Percentiles rank a stretch among this genome's conserved stretches.
Conservation (phyloP, 73 alveolate species). For the Urostyla sp. region DNA sequence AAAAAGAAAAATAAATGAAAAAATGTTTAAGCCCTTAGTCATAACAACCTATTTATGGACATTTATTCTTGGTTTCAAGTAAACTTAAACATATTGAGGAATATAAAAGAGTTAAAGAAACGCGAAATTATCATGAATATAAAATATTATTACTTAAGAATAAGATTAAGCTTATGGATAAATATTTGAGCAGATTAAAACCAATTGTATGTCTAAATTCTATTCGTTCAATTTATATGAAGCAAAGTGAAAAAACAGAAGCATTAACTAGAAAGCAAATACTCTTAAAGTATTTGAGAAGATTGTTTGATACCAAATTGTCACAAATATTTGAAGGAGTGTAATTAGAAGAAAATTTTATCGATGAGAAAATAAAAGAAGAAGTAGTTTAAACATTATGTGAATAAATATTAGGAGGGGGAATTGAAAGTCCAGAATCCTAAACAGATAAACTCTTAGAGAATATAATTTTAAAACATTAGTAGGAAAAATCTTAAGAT, state of each 20-base stretch:
- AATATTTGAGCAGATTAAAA: slow-evolving; percentile 6
- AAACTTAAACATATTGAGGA: slow-evolving; percentile 33
- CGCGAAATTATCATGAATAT: slow-evolving; percentile 19
- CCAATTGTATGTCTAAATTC: slow-evolving; percentile 35
- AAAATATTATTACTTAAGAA: slow-evolving; percentile 24
- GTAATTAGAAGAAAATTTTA: slow-evolving; percentile 4
- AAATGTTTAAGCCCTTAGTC: too few species aligned
- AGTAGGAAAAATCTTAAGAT: too few species aligned
- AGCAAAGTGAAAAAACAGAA: slow-evolving; percentile 21
- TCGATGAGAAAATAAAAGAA: background rate
- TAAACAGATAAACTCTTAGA: too few species aligned
- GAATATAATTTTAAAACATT: too few species aligned
- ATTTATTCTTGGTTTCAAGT: slow-evolving; percentile 31
- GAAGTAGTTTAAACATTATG: slow-evolving; percentile 9
- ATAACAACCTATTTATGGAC: slow-evolving; percentile 6
- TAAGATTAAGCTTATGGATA: slow-evolving; percentile 36
- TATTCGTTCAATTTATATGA: slow-evolving; percentile 29
- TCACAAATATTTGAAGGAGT: slow-evolving; percentile 7
- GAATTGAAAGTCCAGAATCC: slow-evolving; percentile 41
- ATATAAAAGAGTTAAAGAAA: slow-evolving; percentile 9
- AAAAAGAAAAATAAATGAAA: too few species aligned
- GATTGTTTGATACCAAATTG: slow-evolving; percentile 21
- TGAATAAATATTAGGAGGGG: slow-evolving; percentile 37
- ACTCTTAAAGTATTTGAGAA: slow-evolving; percentile 10
- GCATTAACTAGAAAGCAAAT: slow-evolving; percentile 17